Percentiles rank a stretch among this genome's conserved stretches.
These are phyloP conservation scores for Apophysomyces variabilis DNA, from an alignment of 371 early-diverging fungal genomes.

Conservation along the genomic window DNA sequence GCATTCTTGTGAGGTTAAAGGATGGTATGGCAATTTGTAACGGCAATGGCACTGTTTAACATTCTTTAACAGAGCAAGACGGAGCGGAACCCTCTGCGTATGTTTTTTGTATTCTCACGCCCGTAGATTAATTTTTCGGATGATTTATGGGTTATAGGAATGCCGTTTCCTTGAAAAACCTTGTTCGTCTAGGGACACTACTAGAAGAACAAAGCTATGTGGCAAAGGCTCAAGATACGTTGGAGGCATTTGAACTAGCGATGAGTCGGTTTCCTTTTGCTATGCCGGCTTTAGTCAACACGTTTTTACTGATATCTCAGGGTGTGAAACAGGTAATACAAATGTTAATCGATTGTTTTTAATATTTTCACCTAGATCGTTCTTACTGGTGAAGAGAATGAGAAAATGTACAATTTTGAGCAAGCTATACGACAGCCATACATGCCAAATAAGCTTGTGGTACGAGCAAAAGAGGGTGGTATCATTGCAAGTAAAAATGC, in stretches of 20 bases:
- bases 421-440: slow-evolving; percentile 27
- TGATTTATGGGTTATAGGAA: slow-evolving; percentile 31
- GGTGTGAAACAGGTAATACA: slow-evolving; percentile 50
- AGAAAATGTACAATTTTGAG: slow-evolving; percentile 29
- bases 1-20: slow-evolving; percentile 59
- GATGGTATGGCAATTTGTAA: slow-evolving; percentile 43
- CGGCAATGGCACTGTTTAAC: no score
- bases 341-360: background rate
- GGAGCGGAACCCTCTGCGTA: slow-evolving; percentile 70
- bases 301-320: slow-evolving; percentile 36
- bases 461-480: slow-evolving; percentile 23
- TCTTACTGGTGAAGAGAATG: slow-evolving; percentile 29
- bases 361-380: slow-evolving; percentile 37
- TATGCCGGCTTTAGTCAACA: slow-evolving; percentile 45
- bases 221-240: slow-evolving; percentile 37
- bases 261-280: slow-evolving; percentile 43
- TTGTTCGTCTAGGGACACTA: slow-evolving; percentile 44
- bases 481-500: slow-evolving; percentile 32
- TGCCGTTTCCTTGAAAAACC: slow-evolving; percentile 45
- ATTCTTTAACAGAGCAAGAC: slow-evolving; percentile 55
- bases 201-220: slow-evolving; percentile 30
- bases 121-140: background rate
- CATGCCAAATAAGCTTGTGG: slow-evolving; percentile 43
- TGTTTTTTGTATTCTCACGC: slow-evolving; percentile 3
- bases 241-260: slow-evolving; percentile 32